Percentiles rank a stretch among this genome's conserved stretches.
These are phyloP conservation scores for Allium sativum DNA, from an alignment of 106 monocot genomes.

Conservation along the genomic window DNA sequence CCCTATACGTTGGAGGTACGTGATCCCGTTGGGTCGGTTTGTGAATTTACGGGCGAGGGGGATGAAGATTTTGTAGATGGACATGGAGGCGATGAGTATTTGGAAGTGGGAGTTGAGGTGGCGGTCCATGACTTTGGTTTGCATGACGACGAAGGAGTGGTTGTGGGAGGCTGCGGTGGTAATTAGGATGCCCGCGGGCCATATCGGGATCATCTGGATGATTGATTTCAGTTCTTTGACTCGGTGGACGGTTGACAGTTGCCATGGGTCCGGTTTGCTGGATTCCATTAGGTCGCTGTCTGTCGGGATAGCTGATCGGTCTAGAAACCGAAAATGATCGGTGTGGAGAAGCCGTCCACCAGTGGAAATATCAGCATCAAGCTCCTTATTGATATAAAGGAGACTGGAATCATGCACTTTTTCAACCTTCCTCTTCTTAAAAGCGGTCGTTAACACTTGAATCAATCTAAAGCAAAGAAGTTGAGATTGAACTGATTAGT, in stretches of 20 bases:
- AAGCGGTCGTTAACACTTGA: no score
- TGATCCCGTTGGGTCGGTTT: conserved; percentile 27
- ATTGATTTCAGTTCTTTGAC: conserved; percentile 66
- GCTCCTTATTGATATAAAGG: no score
- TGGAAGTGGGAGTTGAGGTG: conserved; percentile 29
- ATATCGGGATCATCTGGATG: conserved; percentile 52
- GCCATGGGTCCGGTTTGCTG: conserved; percentile 29
- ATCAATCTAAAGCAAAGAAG: no score
- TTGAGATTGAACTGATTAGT: no score
- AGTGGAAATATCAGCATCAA: no score
- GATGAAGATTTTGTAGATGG: conserved; percentile 45
- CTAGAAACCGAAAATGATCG: no score
- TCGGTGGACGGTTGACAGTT: conserved; percentile 52
- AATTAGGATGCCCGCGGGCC: conserved; percentile 39
- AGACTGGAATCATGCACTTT: no score
- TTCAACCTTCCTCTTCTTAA: no score
- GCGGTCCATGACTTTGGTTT: conserved; percentile 58
- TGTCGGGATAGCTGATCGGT: conserved; percentile 33
- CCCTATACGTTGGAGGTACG: conserved; percentile 48
- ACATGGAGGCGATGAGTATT: conserved; percentile 44
- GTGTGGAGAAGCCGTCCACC: no score
- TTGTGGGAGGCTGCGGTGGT: conserved; percentile 43
- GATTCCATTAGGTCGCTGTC: conserved; percentile 27
- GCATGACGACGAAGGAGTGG: conserved; percentile 47
- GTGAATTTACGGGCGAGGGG: conserved; percentile 48